Base-by-base conservation (phyloP, 805 yeast genomes). In the Wickerhamiella alocasiicola region DNA sequence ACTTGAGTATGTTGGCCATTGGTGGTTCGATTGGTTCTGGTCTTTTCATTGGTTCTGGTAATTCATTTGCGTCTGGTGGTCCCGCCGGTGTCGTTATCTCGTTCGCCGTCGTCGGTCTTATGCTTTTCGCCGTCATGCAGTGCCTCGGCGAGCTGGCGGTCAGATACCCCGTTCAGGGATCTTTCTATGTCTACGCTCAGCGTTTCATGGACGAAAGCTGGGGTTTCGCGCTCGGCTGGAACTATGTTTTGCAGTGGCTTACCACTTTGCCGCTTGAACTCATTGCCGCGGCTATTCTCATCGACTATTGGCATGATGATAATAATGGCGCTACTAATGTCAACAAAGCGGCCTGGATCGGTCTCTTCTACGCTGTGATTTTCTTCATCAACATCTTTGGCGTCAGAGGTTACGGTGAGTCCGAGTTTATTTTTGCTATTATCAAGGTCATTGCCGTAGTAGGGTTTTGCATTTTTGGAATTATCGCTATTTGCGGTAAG, bases 1-100 rank as follows among this genome's bases (percentile, higher is more conserved):
- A 61, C 47, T 41, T 61, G 36, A 61, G 57, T 42, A 42, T 42
- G 44, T 13, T 42, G 52, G 84, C 93, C 31, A 66, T 83, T 41
- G 91, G 91, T 45, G 85, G 91, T 42, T 78, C 88, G 41, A 78
- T 82, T 44, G 95, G 94, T 54, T 78, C 91, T 25, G 81, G 81
- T 51, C 59, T 76, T 21, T 75, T 72, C 51, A 61, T 75, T 26
- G 72, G 75, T 28, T 62, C 72, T 1, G 76, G 77, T 13, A 62
- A 61, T 30, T 61, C 74, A n/a, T 60, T 71, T 37, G 56, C 60
- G 23, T 52, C 52, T 9, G 73, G 73, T 42, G 74, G 74, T 11
- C 70, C 72, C n/a, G 81, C 71, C 6, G 73, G 70, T 41, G 56
- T 73, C 12, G 59, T 81, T 29, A 66, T 78, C 35, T 76, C 81